Conservation (phyloP, 208 protist species). For the Blechomonas ayalai region DNA sequence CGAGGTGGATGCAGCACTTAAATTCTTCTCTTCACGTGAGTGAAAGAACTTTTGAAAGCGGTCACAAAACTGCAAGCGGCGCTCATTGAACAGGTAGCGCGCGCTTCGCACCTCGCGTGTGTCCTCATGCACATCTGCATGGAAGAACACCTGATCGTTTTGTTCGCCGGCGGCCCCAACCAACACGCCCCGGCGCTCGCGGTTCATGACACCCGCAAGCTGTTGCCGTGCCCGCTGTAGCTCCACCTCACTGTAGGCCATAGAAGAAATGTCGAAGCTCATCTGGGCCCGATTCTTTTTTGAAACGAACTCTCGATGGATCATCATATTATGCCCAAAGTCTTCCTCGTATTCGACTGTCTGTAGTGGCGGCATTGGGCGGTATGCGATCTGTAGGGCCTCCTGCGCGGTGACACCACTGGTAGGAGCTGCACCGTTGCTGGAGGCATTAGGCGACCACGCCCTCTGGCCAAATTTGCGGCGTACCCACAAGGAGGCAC, state of each 20-base stretch:
- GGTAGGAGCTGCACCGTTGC: conserved; percentile 49
- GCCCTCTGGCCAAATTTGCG: conserved; percentile 58
- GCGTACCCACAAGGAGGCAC: conserved; percentile 9
- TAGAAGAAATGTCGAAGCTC: conserved; percentile 38
- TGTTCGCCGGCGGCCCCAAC: conserved; percentile 29
- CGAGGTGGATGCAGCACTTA: neutral
- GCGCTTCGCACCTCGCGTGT: conserved; percentile 64
- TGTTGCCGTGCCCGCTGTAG: conserved; percentile 44
- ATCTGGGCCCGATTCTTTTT: conserved; percentile 46
- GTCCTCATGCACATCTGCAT: conserved; percentile 53
- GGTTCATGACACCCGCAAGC: conserved; percentile 73
- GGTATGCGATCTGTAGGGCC: conserved; percentile 74
- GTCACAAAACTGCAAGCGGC: conserved; percentile 75
- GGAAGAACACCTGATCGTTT: conserved; percentile 50
- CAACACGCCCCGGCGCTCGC: conserved; percentile 48
- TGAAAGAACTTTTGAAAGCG: conserved; percentile 79
- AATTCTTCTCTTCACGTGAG: conserved; percentile 11
- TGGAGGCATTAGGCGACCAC: conserved; percentile 70
- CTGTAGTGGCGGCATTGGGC: conserved; percentile 62
- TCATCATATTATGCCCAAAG: conserved; percentile 76
- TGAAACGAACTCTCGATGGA: conserved; percentile 83
- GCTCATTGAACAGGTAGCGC: conserved; percentile 78
- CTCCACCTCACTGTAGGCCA: conserved; percentile 75
- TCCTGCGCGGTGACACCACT: conserved; percentile 70
- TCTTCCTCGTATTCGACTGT: conserved; percentile 88